A percentile compares a stretch with the other conserved stretches of the same genome.
These are phyloP conservation scores for Tubosaeta sp. DNA, from an alignment of 768 basidiomycete genomes.

Conservation along the genomic window DNA sequence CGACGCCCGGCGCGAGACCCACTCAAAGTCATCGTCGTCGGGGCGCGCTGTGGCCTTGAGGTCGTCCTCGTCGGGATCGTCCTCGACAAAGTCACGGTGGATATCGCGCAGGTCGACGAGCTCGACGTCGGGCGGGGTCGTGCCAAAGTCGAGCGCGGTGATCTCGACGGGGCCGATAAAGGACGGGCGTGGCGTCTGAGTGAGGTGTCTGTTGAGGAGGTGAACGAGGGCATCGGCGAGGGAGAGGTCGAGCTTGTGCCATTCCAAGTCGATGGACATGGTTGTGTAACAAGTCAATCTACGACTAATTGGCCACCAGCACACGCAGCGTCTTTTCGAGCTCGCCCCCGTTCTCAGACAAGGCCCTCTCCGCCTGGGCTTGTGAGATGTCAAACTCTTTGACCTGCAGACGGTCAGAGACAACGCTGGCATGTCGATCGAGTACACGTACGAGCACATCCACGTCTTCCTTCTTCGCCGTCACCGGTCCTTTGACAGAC, in stretches of 20 bases:
- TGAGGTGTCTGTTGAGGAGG: conserved; percentile 75
- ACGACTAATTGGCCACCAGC: conserved; percentile 22
- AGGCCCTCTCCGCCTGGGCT: conserved; percentile 28
- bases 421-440: not conserved
- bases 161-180: conserved; percentile 93
- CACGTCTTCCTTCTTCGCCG: conserved; percentile 27
- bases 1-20: conserved; percentile 67
- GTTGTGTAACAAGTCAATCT: not conserved
- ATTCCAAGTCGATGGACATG: conserved; percentile 97
- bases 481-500: conserved; percentile 28
- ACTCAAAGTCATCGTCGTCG: conserved; percentile 74
- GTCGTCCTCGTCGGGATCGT: conserved; percentile 45
- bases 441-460: conserved; percentile 23
- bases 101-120: conserved; percentile 91
- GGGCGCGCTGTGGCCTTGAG: conserved; percentile 39
- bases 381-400: conserved; percentile 28
- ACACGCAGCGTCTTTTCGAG: conserved; percentile 25
- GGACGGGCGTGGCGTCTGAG: conserved; percentile 70
- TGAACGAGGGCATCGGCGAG: conserved; percentile 67
- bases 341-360: conserved; percentile 28
- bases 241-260: conserved; percentile 73
- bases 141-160: conserved; percentile 84
- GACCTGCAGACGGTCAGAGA: conserved; percentile 18
- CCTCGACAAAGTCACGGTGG: conserved; percentile 90
- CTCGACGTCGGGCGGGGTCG: conserved; percentile 76